Conservation (phyloP, 2,329 filamentous ascomycete genomes). For the Penicillium psychrosexuale region DNA sequence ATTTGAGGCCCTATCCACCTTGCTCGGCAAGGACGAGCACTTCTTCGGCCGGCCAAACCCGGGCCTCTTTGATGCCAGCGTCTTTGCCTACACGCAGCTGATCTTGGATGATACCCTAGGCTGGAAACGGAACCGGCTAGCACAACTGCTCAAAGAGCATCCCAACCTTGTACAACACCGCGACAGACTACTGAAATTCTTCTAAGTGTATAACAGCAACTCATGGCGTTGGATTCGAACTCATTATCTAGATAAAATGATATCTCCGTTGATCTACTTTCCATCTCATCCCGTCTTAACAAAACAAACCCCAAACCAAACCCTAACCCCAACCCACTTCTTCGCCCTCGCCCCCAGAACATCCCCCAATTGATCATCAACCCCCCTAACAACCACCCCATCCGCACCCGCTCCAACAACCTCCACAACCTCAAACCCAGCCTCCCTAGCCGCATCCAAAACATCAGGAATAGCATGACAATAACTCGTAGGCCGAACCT, state of each 20-base stretch:
- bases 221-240: not conserved
- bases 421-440: conserved; percentile 47
- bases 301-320: conserved; percentile 55
- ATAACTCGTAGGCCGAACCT: conserved; percentile 60
- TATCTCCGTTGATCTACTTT: not conserved
- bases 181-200: conserved; percentile 57
- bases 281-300: conserved; percentile 27
- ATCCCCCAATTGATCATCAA: conserved; percentile 56
- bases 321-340: conserved; percentile 60
- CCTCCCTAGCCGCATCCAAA: conserved; percentile 47
- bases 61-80: conserved; percentile 76
- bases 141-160: conserved; percentile 54
- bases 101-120: conserved; percentile 63
- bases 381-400: conserved; percentile 43
- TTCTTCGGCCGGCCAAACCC: conserved; percentile 61
- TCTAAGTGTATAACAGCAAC: conserved; percentile 27
- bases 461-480: conserved; percentile 54
- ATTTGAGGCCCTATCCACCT: conserved; percentile 58
- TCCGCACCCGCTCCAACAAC: conserved; percentile 10
- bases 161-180: conserved; percentile 65
- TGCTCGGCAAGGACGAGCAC: conserved; percentile 58
- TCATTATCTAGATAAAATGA: conserved; percentile 6
- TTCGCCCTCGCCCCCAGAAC: conserved; percentile 57
- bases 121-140: conserved; percentile 64
- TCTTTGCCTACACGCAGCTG: conserved; percentile 87